phyloP scores from a whole-genome alignment of 306 rosid genomes.

The Rosa lucieae region DNA sequence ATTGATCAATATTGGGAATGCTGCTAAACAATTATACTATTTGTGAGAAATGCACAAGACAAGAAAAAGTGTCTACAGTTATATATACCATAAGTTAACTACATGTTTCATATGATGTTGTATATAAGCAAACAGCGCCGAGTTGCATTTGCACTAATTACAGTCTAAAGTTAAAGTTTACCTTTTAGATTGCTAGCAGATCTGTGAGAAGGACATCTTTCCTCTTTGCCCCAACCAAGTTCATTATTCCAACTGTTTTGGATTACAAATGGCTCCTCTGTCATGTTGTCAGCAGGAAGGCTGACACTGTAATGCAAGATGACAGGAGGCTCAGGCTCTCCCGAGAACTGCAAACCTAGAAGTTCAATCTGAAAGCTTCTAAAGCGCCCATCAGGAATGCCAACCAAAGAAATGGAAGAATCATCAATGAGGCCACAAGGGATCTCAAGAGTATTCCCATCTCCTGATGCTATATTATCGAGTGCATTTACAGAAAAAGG shows the following conservation, averaged over 20 bases:
- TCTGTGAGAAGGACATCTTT: constrained; percentile 69
- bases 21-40: background rate
- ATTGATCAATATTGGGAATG: background rate
- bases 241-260: constrained; percentile 84
- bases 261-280: constrained; percentile 70
- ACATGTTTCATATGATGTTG: background rate
- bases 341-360: constrained; percentile 51
- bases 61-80: background rate
- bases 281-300: constrained; percentile 74
- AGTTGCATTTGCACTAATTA: background rate
- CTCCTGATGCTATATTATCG: constrained; percentile 30
- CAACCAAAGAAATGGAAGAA: constrained; percentile 83
- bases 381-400: constrained; percentile 60
- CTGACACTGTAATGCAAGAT: constrained; percentile 75
- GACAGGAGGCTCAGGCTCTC: constrained; percentile 57
- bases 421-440: constrained; percentile 87
- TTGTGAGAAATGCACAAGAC: background rate
- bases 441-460: constrained; percentile 55
- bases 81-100: background rate
- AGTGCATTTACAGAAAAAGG: constrained; percentile 57
- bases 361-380: constrained; percentile 77
- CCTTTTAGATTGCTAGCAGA: constrained; percentile 57
- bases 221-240: constrained; percentile 82
- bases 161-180: constrained; percentile 18
- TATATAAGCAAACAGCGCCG: background rate